Base-by-base conservation (phyloP, 345 rosid species). In the Tarenaya hassleriana region DNA sequence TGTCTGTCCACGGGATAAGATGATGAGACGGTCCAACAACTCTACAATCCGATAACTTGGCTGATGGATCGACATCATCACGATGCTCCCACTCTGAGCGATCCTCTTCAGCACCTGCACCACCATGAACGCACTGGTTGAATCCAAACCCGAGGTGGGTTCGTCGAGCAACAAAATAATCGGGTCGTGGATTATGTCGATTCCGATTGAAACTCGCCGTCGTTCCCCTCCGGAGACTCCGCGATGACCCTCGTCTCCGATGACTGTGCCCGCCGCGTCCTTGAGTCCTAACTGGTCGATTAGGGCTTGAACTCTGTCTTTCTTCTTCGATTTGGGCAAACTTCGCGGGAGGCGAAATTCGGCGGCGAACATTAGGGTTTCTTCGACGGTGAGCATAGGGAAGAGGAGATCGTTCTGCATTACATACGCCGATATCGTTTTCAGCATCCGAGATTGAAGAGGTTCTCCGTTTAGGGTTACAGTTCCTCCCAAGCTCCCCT, bases 381-480 rank as follows among this genome's bases (percentile, higher is more conserved):
- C 94, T 27, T 69, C 71, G 18, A 89, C 95, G 1, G 95, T 83
- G 34, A 83, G 56, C 84, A 54, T 76, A 8, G 97, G 82, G 66
- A 79, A 89, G 19, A 89, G 82, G 50, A 86, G 88, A 58, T 89
- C 94, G 10, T 89, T 94, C 83, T 89, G 97, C 95, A 89, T 81
- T 40, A 86, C 95, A 16, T 86, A 86, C 14, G 97, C 85, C 0
- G 94, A 86, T 11, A 86, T 63, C 82, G 76, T 79, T 84, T 74
- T 81, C 78, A 89, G 10, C 34, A 58, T 7, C 17, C 44, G 56
- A 19, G 52, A 20, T 21, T 31, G 13, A 16, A 32, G 16, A 67
- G 79, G 89, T 67, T 79, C 79, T 14, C 82, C 90, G 16, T 85
- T 86, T 15, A 89, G 73, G 51, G 75, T 70, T 21, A 86, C 90